Percentiles rank a stretch among this genome's conserved stretches.
phyloP scores from a whole-genome alignment of 2,329 filamentous ascomycete genomes.

The Aspergillus udagawae region DNA sequence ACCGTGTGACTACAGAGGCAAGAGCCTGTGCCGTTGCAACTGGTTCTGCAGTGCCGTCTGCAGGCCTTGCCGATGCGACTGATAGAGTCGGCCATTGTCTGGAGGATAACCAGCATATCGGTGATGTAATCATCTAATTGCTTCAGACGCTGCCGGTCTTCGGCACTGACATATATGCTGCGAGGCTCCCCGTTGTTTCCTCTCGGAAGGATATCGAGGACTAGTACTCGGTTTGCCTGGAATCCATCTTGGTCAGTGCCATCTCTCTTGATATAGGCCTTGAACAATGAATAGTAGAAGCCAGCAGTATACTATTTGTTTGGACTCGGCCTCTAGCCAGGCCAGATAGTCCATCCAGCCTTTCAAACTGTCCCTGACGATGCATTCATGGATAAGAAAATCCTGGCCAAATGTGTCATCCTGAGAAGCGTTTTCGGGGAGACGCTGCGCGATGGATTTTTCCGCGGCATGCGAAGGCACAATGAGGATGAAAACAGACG shows the following conservation, averaged over 20 bases:
- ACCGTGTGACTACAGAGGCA: conserved; percentile 3
- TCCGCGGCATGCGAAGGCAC: conserved; percentile 5
- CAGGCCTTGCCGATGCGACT: conserved; percentile 5
- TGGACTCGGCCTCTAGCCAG: conserved; percentile 10
- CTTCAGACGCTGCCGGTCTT: conserved; percentile 8
- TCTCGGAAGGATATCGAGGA: conserved; percentile 1
- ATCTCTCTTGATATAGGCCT: not conserved
- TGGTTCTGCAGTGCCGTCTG: conserved; percentile 2
- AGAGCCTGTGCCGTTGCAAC: not conserved
- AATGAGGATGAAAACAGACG: conserved; percentile 5
- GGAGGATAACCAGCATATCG: conserved; percentile 9
- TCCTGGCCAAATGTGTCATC: not conserved
- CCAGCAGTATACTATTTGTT: conserved; percentile 2
- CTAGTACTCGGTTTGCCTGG: conserved; percentile 5
- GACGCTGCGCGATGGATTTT: not conserved
- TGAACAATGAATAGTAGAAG: not conserved
- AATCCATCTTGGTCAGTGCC: not conserved
- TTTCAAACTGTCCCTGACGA: conserved; percentile 7
- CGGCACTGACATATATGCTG: conserved; percentile 1
- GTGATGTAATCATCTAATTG: conserved; percentile 10
- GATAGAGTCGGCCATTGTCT: conserved; percentile 4
- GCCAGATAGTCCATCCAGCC: conserved; percentile 14
- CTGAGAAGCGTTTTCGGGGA: not conserved
- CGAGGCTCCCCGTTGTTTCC: not conserved
- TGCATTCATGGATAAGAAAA: conserved; percentile 5